phyloP scores from a whole-genome alignment of 2,329 filamentous ascomycete genomes.

The Geosmithia morbida region DNA sequence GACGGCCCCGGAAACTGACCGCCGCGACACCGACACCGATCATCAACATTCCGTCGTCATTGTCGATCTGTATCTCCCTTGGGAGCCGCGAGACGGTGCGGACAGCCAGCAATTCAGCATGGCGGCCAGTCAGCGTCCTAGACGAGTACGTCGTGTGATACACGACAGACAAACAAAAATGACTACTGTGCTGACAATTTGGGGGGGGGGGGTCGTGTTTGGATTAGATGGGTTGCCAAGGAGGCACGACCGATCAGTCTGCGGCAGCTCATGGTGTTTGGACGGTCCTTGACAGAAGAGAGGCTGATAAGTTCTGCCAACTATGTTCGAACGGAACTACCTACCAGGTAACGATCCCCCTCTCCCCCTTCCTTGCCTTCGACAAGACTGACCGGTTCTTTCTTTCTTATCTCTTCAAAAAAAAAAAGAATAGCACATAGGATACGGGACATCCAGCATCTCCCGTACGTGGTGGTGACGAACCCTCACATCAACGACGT shows the following conservation, averaged over 20 bases:
- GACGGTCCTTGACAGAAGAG: constrained; percentile 78
- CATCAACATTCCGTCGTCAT: neutral
- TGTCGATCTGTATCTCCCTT: neutral
- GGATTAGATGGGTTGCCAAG: constrained; percentile 71
- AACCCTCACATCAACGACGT: constrained; percentile 89
- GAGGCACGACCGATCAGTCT: constrained; percentile 92
- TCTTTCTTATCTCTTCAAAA: too few species aligned
- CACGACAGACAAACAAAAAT: too few species aligned
- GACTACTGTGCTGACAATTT: neutral
- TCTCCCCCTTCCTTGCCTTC: constrained; percentile 4
- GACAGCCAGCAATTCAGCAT: constrained; percentile 18
- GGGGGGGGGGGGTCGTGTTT: too few species aligned
- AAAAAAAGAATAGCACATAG: constrained; percentile 90
- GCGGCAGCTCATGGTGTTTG: constrained; percentile 94
- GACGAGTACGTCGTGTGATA: constrained; percentile 38
- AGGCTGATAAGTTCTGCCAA: constrained; percentile 90
- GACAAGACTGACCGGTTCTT: too few species aligned
- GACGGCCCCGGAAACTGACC: constrained; percentile 18
- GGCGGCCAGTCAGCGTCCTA: constrained; percentile 48
- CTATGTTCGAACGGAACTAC: constrained; percentile 90
- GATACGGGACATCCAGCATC: constrained; percentile 89
- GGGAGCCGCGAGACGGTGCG: neutral
- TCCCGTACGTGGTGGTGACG: constrained; percentile 92
- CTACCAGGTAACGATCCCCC: constrained; percentile 71
- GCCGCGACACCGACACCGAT: neutral